These are phyloP conservation scores for Fraxinus latifolia DNA, from an alignment of 305 asterid species.

Conservation along the genomic window DNA sequence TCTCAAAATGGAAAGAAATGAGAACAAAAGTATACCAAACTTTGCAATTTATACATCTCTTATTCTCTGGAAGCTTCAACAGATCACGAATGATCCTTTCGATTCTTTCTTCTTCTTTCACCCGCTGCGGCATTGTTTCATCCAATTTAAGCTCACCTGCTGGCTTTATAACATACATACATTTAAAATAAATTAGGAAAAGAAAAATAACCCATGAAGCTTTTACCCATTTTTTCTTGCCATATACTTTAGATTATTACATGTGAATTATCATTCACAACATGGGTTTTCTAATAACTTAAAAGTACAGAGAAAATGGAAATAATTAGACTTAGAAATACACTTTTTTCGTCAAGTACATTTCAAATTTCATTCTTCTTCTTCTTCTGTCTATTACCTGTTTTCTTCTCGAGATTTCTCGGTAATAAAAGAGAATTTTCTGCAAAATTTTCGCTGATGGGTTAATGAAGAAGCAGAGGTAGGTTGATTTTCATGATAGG, in stretches of 20 bases:
- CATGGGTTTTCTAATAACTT: not conserved
- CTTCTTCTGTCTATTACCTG: not conserved
- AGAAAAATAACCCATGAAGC: not conserved
- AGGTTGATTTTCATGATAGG: not conserved
- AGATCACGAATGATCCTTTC: conserved; percentile 73
- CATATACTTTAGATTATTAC: not conserved
- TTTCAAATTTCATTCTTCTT: not conserved
- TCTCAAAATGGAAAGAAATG: not conserved
- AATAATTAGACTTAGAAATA: not conserved
- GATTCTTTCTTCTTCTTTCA: conserved; percentile 61
- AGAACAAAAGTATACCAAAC: conserved; percentile 45
- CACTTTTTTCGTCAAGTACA: not conserved
- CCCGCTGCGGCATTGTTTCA: conserved; percentile 46
- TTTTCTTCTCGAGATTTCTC: not conserved
- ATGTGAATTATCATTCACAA: not conserved
- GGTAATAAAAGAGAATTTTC: not conserved
- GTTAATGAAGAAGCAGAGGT: not conserved
- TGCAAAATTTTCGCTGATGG: not conserved
- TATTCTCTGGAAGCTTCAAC: conserved; percentile 66
- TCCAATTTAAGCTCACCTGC: not conserved
- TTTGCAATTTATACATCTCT: conserved; percentile 86
- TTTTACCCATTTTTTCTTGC: not conserved
- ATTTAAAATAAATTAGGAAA: not conserved
- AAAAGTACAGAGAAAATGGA: not conserved
- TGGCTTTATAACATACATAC: not conserved